These are phyloP conservation scores for Berberis thunbergii DNA, from an alignment of 164 flowering plant genomes.

Conservation along the genomic window DNA sequence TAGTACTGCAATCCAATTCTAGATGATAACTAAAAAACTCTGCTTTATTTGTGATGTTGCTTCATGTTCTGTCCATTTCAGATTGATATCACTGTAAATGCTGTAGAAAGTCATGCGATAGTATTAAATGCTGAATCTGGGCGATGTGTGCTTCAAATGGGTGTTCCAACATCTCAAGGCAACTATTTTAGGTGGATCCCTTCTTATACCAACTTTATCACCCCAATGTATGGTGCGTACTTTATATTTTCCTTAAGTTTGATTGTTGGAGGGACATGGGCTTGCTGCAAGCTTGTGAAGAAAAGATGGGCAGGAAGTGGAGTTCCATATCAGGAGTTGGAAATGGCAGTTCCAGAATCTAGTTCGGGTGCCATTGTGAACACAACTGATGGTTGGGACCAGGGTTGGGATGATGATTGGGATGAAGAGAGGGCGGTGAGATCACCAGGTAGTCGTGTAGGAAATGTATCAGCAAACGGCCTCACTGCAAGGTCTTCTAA, in stretches of 20 bases:
- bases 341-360: conserved; percentile 36
- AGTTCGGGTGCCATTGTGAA: conserved; percentile 25
- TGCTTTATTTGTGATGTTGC: not conserved
- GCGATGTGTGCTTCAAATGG: conserved; percentile 26
- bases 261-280: conserved; percentile 39
- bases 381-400: conserved; percentile 60
- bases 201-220: conserved; percentile 27
- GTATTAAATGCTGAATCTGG: conserved; percentile 29
- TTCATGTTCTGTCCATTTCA: conserved; percentile 12
- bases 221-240: conserved; percentile 58
- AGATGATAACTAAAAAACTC: no score
- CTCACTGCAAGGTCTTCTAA: conserved; percentile 48
- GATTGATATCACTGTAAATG: conserved; percentile 15
- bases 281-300: conserved; percentile 43
- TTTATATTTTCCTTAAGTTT: conserved; percentile 29
- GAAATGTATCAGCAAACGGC: conserved; percentile 57
- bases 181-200: conserved; percentile 22
- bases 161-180: conserved; percentile 8
- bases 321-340: conserved; percentile 42
- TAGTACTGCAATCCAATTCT: no score
- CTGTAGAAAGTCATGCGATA: not conserved
- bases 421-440: conserved; percentile 47
- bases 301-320: conserved; percentile 23
- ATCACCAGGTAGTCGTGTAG: conserved; percentile 25
- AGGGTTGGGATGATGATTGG: conserved; percentile 86